Base-by-base conservation (phyloP, 768 basidiomycete genomes). In the Boletus fagicola region DNA sequence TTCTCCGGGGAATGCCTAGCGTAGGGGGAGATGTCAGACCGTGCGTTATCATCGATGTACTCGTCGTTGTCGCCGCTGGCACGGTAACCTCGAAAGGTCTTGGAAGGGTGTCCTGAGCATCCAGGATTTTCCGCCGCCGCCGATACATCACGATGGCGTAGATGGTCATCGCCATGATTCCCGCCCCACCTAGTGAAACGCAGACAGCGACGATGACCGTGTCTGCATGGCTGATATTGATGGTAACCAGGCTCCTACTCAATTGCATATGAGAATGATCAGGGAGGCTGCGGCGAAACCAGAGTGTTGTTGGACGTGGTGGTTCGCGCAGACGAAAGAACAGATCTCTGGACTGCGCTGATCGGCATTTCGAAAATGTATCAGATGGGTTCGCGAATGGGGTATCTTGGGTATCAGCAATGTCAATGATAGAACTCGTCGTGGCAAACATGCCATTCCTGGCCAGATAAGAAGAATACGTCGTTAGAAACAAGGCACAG, bases 391-490 rank as follows among this genome's bases (percentile, higher is more conserved):
- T 49, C 20, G 26, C 26, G 39, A 48, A 44, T 13, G 58, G 40
- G 20, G 48, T 51, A 52, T 61, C 56, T 45, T 33, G 35, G 30
- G 60, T n/a, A 30, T 30, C 20, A 36, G 51, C 26, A 4, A 40
- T 28, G 31, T 53, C n/a, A 16, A 49, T 43, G 49, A 54, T 53
- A 51, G 56, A 39, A 20, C 48, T 47, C 48, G 30, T 46, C 4
- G 35, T 26, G 26, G 45, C 76, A 70, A 74, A 74, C 38, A 67
- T 67, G n/a, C 77, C 78, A 31, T 72, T 73, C 35, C 80, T 81
- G 38, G 39, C n/a, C 35, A 54, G 40, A 61, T 35, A 28, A 47
- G 38, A 40, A 49, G 40, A 54, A 39, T 55, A 33, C 47, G 45
- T 44, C 50, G 15, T 45, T n/a, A 16, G 18, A 28, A 46, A 50